Evolutionary conservation across 257 asterid genomes (phyloP).

Genomic region (Dorcoceras hygrometricum): DNA sequence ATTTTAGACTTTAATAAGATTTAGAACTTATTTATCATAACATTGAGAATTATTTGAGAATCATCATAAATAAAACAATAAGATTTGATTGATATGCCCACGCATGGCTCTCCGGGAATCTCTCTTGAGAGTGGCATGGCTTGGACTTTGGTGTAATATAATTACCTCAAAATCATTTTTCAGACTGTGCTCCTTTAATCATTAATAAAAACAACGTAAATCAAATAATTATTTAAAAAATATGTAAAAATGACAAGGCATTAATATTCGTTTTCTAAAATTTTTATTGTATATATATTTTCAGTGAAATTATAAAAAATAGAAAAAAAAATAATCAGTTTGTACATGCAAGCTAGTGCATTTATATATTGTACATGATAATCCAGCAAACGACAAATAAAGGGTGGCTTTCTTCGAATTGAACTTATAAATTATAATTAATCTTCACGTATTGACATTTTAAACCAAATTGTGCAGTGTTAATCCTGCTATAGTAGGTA

Average conservation of each 20-base stretch:
- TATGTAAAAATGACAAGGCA: too few species aligned
- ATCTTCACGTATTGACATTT: constrained; percentile 19
- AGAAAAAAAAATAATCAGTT: too few species aligned
- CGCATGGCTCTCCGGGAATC: constrained; percentile 87
- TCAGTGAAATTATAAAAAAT: too few species aligned
- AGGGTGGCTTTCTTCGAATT: background rate
- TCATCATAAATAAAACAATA: constrained; percentile 16
- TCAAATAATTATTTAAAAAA: too few species aligned
- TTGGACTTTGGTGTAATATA: constrained; percentile 38
- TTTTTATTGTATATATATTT: too few species aligned
- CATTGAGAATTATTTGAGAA: background rate
- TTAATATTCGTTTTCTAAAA: too few species aligned
- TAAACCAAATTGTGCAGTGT: constrained; percentile 5
- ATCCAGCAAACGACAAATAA: background rate
- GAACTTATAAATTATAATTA: too few species aligned
- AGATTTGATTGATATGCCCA: constrained; percentile 47
- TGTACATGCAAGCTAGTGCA: too few species aligned
- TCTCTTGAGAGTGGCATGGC: constrained; percentile 48
- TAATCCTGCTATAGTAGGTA: too few species aligned
- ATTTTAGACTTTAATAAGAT: constrained; percentile 15
- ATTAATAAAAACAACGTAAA: too few species aligned
- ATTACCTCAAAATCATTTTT: background rate
- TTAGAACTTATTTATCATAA: constrained; percentile 21
- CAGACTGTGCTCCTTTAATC: too few species aligned
- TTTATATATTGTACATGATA: background rate